Percentiles rank a stretch among this genome's conserved stretches.
These are phyloP conservation scores for Cyclocybe aegerita DNA, from an alignment of 768 basidiomycete genomes.

Conservation along the genomic window DNA sequence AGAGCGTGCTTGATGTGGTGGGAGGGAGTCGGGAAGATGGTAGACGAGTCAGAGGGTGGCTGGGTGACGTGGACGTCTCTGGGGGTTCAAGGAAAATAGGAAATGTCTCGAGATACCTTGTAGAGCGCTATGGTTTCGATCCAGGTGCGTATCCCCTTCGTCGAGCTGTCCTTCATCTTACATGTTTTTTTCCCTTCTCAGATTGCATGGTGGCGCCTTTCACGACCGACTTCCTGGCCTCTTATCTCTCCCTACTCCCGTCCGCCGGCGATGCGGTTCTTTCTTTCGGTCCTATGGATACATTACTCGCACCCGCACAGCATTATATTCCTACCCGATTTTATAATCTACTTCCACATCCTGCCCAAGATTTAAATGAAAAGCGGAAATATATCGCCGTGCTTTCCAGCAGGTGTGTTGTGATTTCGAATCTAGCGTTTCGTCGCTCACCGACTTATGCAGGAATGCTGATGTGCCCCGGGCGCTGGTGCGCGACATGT, in stretches of 20 bases:
- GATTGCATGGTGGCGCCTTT: constrained; percentile 77
- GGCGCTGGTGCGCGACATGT: constrained; percentile 85
- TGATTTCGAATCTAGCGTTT: not conserved
- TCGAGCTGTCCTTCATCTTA: constrained; percentile 4
- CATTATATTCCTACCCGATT: constrained; percentile 74
- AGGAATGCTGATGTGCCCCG: constrained; percentile 86
- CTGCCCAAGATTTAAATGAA: constrained; percentile 74
- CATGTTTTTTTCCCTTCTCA: constrained; percentile 19
- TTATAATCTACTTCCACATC: constrained; percentile 77
- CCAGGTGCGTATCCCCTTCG: constrained; percentile 42
- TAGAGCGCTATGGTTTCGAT: constrained; percentile 81
- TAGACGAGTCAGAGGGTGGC: constrained; percentile 68
- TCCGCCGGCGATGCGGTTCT: constrained; percentile 73
- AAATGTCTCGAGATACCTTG: constrained; percentile 70
- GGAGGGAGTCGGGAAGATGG: constrained; percentile 77
- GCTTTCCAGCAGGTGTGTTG: constrained; percentile 62
- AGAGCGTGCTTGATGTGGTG: constrained; percentile 73
- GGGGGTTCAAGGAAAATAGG: constrained; percentile 65
- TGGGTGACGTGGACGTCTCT: constrained; percentile 77
- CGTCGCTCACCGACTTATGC: constrained; percentile 6
- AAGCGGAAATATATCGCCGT: constrained; percentile 74
- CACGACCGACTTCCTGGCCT: constrained; percentile 73
- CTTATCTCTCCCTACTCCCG: constrained; percentile 76
- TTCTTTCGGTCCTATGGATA: constrained; percentile 81
- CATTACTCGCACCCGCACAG: constrained; percentile 71